Conservation (phyloP, 2,329 filamentous ascomycete genomes). For the Neofusicoccum parvum region DNA sequence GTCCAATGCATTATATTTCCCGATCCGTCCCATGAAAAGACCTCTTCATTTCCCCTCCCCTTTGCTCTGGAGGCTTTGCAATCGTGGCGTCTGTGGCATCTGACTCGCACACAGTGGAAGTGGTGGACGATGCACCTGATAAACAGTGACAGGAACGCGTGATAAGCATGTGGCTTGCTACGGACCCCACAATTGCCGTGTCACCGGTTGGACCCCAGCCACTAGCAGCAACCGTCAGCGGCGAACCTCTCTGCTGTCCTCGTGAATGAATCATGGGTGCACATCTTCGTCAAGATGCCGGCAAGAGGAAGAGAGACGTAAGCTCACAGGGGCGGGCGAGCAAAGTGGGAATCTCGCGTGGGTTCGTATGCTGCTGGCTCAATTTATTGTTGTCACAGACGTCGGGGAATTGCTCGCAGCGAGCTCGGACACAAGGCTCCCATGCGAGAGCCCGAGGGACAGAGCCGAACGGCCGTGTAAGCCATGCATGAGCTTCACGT, state of each 20-base stretch:
- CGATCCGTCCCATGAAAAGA: not conserved
- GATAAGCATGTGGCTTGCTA: conserved; percentile 14
- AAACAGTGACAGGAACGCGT: conserved; percentile 4
- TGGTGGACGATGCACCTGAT: not conserved
- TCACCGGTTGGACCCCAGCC: not conserved
- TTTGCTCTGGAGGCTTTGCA: not conserved
- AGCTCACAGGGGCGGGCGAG: not conserved
- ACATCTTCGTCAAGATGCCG: not conserved
- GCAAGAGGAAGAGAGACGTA: not conserved
- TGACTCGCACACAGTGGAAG: not conserved
- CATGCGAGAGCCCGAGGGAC: not conserved
- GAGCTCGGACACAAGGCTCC: not conserved
- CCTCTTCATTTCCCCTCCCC: conserved; percentile 4
- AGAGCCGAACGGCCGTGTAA: conserved; percentile 1
- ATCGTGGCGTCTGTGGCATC: not conserved
- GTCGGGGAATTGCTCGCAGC: not conserved
- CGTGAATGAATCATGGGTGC: conserved; percentile 1
- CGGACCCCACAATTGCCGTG: conserved; percentile 5
- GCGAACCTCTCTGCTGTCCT: not conserved
- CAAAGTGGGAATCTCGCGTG: not conserved
- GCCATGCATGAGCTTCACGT: conserved; percentile 7
- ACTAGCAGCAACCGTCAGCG: not conserved
- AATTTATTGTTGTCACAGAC: not conserved
- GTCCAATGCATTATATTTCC: not conserved
- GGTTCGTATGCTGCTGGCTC: not conserved